phyloP scores from a whole-genome alignment of 1,284 basidiomycete genomes.

The Mrakiaceae sp. region DNA sequence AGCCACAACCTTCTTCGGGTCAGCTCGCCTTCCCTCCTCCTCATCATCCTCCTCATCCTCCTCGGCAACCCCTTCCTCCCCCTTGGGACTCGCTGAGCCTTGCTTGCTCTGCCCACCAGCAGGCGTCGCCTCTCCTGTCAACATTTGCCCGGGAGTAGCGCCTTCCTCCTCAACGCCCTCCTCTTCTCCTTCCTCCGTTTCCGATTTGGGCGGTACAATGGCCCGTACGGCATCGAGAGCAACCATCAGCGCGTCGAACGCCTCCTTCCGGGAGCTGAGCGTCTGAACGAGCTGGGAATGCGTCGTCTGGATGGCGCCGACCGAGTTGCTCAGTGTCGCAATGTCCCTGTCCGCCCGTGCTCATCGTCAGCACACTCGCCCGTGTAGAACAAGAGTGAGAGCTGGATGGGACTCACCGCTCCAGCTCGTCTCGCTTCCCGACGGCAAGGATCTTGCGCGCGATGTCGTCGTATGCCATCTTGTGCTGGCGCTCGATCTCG shows the following conservation, averaged over 20 bases:
- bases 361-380: neutral
- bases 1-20: too few species aligned
- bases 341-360: neutral
- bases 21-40: too few species aligned
- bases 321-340: neutral
- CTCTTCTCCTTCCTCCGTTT: too few species aligned
- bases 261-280: neutral
- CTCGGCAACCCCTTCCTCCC: too few species aligned
- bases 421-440: neutral
- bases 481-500: conserved; percentile 4
- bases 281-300: neutral
- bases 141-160: neutral
- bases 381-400: neutral
- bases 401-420: neutral
- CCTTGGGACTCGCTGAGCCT: too few species aligned
- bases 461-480: conserved; percentile 15
- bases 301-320: too few species aligned
- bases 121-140: too few species aligned
- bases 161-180: too few species aligned
- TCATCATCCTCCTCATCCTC: too few species aligned
- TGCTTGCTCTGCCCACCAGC: too few species aligned
- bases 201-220: neutral
- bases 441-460: conserved; percentile 7
- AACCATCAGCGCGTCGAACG: neutral
- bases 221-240: neutral